Evolutionary conservation across 1,284 basidiomycete genomes (phyloP), one percentile per base, ranked within the genome.

Genomic region (Ganoderma sinense): DNA sequence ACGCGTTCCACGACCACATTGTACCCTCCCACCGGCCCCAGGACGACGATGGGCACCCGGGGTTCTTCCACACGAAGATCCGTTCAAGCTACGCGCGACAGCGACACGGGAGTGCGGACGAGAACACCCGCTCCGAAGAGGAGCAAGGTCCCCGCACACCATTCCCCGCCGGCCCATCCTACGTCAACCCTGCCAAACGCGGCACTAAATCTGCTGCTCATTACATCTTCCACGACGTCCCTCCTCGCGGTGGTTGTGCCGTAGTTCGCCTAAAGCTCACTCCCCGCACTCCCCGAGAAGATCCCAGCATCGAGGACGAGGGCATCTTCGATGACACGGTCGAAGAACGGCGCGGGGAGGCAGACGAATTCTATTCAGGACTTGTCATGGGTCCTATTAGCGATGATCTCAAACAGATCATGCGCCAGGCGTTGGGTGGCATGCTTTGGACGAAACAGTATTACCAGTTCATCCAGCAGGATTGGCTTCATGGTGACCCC

Each of bases 381-480:
- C 87, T 99, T 68, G 90, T 92, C 63, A 87, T 91, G 73, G 94
- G 94, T 4, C 91, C 93, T 14, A 91, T 97, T 78, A 94, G 89
- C 73, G 96, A 98, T 71, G 97, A 99, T 82, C 85, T 99, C 79
- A 92, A 91, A 80, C 97, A 97, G 81, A 94, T 99, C 78, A 98
- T 97, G 96, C 88, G 97, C 70, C 97, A 99, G 81, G 97, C 97
- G n/a, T 84, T 99, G 45, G 92, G 91, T 29, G 97, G 97, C n/a
- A 99, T 99, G 97, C 84, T 99, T 66, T 99, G 97, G 97, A 97
- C 95, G 66, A 99, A 99, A 84, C 97, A 99, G 78, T 96, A 91
- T 82, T 99, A 99, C 84, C 89, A 94, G 80, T 99, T 97, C 82
- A 91, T 98, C 72, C 97, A 98, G 82, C 94, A 94, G 78, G 94